These are phyloP conservation scores for Hypoxylon subgilvum DNA, from an alignment of 495 filamentous ascomycete genomes.

Conservation along the genomic window DNA sequence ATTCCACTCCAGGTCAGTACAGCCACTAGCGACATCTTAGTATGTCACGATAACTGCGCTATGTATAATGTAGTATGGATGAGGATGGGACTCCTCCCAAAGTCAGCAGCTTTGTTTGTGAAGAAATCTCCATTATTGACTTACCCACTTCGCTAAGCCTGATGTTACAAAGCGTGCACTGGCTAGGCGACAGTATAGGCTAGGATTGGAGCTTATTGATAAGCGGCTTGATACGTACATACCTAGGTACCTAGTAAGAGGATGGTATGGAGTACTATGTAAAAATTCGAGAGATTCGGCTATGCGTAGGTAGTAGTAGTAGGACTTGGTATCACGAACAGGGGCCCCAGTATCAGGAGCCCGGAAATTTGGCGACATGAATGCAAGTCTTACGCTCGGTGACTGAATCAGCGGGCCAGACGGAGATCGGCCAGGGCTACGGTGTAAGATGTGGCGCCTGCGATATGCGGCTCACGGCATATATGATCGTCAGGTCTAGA, in stretches of 20 bases:
- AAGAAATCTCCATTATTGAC: constrained; percentile 26
- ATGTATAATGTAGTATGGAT: no score
- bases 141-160: constrained; percentile 1
- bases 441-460: constrained; percentile 22
- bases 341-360: background rate
- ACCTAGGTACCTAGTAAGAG: no score
- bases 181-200: constrained; percentile 1
- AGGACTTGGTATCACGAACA: background rate
- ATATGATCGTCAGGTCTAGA: constrained; percentile 22
- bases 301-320: no score
- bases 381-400: constrained; percentile 6
- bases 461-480: constrained; percentile 21
- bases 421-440: constrained; percentile 6
- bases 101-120: background rate
- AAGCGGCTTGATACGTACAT: background rate
- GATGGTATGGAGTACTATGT: no score
- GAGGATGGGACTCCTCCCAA: background rate
- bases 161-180: no score
- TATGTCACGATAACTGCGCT: background rate
- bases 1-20: constrained; percentile 8
- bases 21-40: background rate
- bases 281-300: no score
- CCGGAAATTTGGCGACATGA: constrained; percentile 1
- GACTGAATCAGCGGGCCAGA: constrained; percentile 4
- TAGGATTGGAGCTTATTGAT: background rate